phyloP scores from a whole-genome alignment of 2,329 filamentous ascomycete genomes.

The Ophiostoma australiae region DNA sequence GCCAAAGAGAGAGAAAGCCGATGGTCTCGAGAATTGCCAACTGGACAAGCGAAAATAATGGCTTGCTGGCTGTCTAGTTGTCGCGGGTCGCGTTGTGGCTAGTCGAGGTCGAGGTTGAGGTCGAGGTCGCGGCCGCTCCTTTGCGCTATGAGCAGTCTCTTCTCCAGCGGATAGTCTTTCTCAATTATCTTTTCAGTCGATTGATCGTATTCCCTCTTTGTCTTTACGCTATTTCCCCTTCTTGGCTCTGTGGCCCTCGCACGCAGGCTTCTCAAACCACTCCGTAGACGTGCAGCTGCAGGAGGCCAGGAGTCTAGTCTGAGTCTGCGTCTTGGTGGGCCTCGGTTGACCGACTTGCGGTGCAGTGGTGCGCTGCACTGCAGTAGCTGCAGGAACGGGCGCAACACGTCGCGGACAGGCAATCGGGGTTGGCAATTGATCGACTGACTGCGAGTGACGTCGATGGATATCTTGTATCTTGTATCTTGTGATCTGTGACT shows the following conservation, averaged over 20 bases:
- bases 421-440: not conserved
- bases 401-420: not conserved
- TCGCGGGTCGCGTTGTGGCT: slow-evolving; percentile 5
- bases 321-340: slow-evolving; percentile 8
- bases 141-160: not conserved
- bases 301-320: slow-evolving; percentile 9
- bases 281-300: slow-evolving; percentile 13
- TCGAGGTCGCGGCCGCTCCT: not conserved
- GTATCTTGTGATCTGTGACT: not conserved
- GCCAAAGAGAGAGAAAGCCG: not conserved
- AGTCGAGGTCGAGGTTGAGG: not conserved
- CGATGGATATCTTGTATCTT: not conserved
- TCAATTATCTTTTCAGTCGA: not conserved
- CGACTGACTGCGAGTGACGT: not conserved
- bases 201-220: slow-evolving; percentile 2
- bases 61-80: not conserved
- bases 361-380: slow-evolving; percentile 6
- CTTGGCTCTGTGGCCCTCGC: not conserved
- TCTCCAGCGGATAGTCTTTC: not conserved
- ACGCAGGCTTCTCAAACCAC: not conserved
- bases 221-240: not conserved
- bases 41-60: not conserved
- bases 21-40: not conserved
- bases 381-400: slow-evolving; percentile 6
- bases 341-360: not conserved